Conservation (phyloP, 768 basidiomycete genomes). For the Termitomyces sp. region DNA sequence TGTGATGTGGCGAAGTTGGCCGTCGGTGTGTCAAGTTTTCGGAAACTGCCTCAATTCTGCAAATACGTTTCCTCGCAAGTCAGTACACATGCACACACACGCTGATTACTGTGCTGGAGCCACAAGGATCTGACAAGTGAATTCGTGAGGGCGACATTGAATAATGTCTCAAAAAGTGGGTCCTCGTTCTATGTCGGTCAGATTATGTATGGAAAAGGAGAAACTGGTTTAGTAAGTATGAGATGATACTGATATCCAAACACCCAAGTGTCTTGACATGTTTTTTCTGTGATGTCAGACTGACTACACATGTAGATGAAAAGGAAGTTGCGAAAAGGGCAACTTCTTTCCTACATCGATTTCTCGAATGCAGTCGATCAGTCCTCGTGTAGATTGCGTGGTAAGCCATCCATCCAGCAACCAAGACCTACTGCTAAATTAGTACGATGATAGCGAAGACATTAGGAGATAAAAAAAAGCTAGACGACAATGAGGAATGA, state of each 20-base stretch:
- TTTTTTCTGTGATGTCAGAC: background rate
- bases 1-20: slow-evolving; percentile 7
- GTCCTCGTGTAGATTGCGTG: background rate
- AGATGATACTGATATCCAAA: background rate
- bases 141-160: background rate
- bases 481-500: background rate
- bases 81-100: background rate
- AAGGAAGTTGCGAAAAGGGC: too few species aligned
- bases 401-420: background rate
- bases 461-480: slow-evolving; percentile 1
- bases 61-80: background rate
- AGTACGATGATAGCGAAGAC: slow-evolving; percentile 1
- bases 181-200: background rate
- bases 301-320: background rate
- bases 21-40: slow-evolving; percentile 1
- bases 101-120: background rate
- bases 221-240: background rate
- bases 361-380: background rate
- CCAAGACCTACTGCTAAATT: slow-evolving; percentile 2
- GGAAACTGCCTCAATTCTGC: background rate
- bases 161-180: background rate
- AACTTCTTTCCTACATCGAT: background rate
- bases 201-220: background rate
- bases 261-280: background rate
- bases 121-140: background rate